These are phyloP conservation scores for Backusella westeae DNA, from an alignment of 192 early-diverging fungal species.

Conservation along the genomic window DNA sequence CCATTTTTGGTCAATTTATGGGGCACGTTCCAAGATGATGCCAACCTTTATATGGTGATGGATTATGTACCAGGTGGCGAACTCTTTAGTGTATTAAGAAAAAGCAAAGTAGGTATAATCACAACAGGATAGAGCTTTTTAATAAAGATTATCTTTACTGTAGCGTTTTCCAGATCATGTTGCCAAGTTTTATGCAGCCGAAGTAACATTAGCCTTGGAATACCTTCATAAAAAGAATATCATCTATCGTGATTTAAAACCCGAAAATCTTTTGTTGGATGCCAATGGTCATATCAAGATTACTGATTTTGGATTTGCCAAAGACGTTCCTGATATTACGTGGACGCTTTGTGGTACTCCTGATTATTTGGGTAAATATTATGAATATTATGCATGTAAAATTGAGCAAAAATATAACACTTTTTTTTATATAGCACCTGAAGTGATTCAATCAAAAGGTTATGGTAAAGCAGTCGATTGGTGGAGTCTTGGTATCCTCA, in stretches of 20 bases:
- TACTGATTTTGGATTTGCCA: constrained; percentile 85
- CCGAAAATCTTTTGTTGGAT: constrained; percentile 77
- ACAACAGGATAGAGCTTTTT: neutral
- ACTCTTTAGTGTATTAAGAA: constrained; percentile 75
- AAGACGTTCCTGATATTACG: constrained; percentile 77
- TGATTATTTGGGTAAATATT: constrained; percentile 52
- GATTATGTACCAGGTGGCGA: constrained; percentile 97
- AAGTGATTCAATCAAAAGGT: constrained; percentile 89
- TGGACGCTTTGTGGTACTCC: constrained; percentile 86
- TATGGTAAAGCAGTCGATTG: constrained; percentile 92
- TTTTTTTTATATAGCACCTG: constrained; percentile 63
- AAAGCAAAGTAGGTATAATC: constrained; percentile 63
- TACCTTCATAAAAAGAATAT: constrained; percentile 73
- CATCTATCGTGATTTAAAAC: constrained; percentile 81
- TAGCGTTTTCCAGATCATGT: constrained; percentile 69
- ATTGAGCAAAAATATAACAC: constrained; percentile 29
- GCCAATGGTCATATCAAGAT: constrained; percentile 79
- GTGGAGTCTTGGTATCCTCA: constrained; percentile 90
- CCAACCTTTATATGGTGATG: constrained; percentile 93
- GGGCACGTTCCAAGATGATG: constrained; percentile 91
- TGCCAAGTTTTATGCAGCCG: constrained; percentile 71
- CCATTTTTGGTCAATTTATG: constrained; percentile 89
- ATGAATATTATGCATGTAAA: constrained; percentile 28
- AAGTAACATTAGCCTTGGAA: constrained; percentile 70
- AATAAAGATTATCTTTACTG: neutral